phyloP scores from a whole-genome alignment of 441 rosid genomes.

The Jatropha multifida region DNA sequence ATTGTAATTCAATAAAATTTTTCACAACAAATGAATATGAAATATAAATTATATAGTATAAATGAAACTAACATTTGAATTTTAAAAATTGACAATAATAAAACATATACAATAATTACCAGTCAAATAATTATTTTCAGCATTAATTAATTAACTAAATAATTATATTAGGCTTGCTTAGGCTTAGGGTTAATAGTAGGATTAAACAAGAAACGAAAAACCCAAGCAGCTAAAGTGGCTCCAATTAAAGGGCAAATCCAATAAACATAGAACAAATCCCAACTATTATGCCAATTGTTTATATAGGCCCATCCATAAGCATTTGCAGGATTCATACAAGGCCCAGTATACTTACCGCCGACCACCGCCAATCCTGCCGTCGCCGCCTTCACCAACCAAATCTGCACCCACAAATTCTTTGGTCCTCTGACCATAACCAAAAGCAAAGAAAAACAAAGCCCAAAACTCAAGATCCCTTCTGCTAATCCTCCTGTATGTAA shows the following conservation, averaged over 20 bases:
- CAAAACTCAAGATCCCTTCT: constrained; percentile 63
- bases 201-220: constrained; percentile 42
- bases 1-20: too few relatives aligned
- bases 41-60: too few relatives aligned
- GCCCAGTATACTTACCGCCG: constrained; percentile 62
- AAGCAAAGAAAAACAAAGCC: constrained; percentile 47
- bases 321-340: constrained; percentile 82
- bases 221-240: constrained; percentile 63
- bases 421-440: constrained; percentile 63
- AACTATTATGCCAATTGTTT: constrained; percentile 64
- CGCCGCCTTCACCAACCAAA: constrained; percentile 50
- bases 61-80: too few relatives aligned
- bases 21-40: too few relatives aligned
- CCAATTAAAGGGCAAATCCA: constrained; percentile 84
- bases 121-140: not conserved
- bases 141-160: not conserved
- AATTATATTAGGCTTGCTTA: constrained; percentile 21
- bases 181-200: constrained; percentile 25
- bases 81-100: too few relatives aligned
- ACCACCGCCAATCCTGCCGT: constrained; percentile 46
- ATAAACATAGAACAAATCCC: constrained; percentile 84
- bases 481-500: constrained; percentile 64
- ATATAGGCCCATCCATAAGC: constrained; percentile 92
- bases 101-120: too few relatives aligned
- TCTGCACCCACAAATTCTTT: constrained; percentile 33